Evolutionary conservation across 1,139 yeast species (phyloP), one percentile per base, ranked within the genome.

Genomic region (Lodderomyces pseudojiufengensis): DNA sequence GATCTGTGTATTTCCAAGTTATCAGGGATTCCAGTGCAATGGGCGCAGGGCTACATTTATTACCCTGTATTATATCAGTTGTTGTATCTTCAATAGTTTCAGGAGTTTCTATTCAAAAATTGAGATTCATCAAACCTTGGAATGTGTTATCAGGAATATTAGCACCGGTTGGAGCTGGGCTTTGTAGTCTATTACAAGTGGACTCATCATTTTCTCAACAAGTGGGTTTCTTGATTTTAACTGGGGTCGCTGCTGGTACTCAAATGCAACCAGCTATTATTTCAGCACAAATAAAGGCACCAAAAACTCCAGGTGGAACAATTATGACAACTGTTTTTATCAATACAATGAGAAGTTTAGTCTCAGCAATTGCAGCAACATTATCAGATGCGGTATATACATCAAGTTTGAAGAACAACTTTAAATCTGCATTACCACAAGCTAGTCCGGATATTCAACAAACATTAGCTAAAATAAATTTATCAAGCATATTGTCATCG

Each of bases 1-100:
- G 57, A 7, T 41, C 68, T 3, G 50, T 67, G 24, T 68, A 68
- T 43, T 68, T 65, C 52, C 73, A 68, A 47, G 59, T 61, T 32
- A 54, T 68, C 20, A 54, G 49, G 35, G 61, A 50, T 18, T 48
- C 57, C 8, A 45, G 55, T 35, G 63, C 73, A 4, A 52, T 64
- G 55, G 51, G 52, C n/a, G 59, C 72, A 1, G 74, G 74, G 31
- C 45, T 66, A 27, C 58, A 61, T 42, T 51, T 65, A 35, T 55
- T 68, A 35, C 69, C 73, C 3, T 39, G 55, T 12, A 58, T 67
- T 37, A 54, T 68, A n/a, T 45, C 67, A 1, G 60, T 62, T 29
- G 65, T 63, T 3, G 14, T 64, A 16, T 36, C 53, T 4, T 60
- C 73, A 7, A 48, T 63, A 11, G 4, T 38, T 12, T 43, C 57